These are phyloP conservation scores for Vitis hybrid DNA, from an alignment of 177 flowering plant genomes.

Conservation along the genomic window DNA sequence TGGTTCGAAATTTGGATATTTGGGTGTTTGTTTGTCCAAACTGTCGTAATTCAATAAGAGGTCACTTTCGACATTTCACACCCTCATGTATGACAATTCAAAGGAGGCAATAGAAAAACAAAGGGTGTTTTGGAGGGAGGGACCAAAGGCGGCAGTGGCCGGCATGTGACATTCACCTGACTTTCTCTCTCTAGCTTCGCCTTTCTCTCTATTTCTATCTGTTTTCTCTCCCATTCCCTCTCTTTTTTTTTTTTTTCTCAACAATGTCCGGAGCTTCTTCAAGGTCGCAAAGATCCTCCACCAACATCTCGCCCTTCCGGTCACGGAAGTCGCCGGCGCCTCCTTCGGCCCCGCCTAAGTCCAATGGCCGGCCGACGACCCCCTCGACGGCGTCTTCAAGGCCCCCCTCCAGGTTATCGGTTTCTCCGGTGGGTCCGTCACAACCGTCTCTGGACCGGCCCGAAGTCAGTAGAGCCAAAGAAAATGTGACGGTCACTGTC, in stretches of 20 bases:
- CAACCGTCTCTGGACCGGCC: constrained; percentile 23
- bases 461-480: constrained; percentile 49
- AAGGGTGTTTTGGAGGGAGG: constrained; percentile 36
- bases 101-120: constrained; percentile 1
- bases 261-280: constrained; percentile 18
- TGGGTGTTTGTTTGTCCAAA: too few relatives aligned
- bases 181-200: constrained; percentile 2
- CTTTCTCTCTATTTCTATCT: constrained; percentile 11
- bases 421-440: constrained; percentile 7
- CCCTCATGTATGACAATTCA: constrained; percentile 10
- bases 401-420: constrained; percentile 1
- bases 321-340: constrained; percentile 41
- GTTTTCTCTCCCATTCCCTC: not conserved
- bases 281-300: constrained; percentile 29
- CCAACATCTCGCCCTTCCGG: constrained; percentile 49
- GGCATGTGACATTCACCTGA: constrained; percentile 23
- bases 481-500: constrained; percentile 84
- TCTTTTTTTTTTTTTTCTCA: not conserved
- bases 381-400: constrained; percentile 3
- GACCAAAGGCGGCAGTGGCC: constrained; percentile 16
- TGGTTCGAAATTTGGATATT: too few relatives aligned
- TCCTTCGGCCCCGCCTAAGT: constrained; percentile 15
- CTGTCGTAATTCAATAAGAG: too few relatives aligned
- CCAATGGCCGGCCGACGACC: constrained; percentile 29
- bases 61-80: not conserved